Conservation (phyloP, 371 early-diverging fungal species). For the Mucor ambiguus region DNA sequence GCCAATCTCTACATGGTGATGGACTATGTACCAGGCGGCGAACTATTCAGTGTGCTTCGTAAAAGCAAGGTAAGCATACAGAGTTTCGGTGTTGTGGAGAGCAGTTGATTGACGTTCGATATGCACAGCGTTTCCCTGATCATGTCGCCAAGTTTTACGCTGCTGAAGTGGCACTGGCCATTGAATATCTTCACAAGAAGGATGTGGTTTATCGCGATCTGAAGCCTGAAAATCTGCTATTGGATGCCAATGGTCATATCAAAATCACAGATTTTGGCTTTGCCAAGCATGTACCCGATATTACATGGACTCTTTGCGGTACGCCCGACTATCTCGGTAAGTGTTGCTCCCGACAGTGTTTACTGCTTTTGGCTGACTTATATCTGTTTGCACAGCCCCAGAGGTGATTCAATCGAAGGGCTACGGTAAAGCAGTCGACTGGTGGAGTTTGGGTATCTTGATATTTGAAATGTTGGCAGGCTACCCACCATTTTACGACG, state of each 20-base stretch:
- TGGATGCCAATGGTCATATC: conserved; percentile 87
- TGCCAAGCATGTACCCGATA: conserved; percentile 65
- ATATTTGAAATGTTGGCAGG: conserved; percentile 93
- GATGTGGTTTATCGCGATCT: conserved; percentile 87
- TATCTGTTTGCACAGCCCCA: conserved; percentile 64
- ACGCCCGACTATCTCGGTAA: conserved; percentile 92
- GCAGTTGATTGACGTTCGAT: background rate
- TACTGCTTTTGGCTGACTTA: background rate
- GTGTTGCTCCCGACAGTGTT: background rate
- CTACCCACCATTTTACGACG: conserved; percentile 97
- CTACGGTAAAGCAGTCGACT: conserved; percentile 97
- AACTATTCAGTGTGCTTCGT: conserved; percentile 88
- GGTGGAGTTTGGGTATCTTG: conserved; percentile 98
- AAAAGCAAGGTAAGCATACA: conserved; percentile 39
- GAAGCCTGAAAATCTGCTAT: conserved; percentile 86
- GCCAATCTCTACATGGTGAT: conserved; percentile 84
- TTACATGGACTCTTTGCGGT: conserved; percentile 94
- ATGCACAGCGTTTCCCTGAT: conserved; percentile 74
- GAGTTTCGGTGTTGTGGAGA: background rate
- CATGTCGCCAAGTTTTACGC: conserved; percentile 80
- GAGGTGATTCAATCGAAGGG: conserved; percentile 98
- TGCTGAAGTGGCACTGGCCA: conserved; percentile 63
- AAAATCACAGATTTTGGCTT: conserved; percentile 97
- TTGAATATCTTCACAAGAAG: conserved; percentile 85
- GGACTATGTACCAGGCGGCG: conserved; percentile 92